Percentiles rank a stretch among this genome's conserved stretches.
These are phyloP conservation scores for Helichrysum umbraculigerum DNA, from an alignment of 129 eudicot species.

Conservation along the genomic window DNA sequence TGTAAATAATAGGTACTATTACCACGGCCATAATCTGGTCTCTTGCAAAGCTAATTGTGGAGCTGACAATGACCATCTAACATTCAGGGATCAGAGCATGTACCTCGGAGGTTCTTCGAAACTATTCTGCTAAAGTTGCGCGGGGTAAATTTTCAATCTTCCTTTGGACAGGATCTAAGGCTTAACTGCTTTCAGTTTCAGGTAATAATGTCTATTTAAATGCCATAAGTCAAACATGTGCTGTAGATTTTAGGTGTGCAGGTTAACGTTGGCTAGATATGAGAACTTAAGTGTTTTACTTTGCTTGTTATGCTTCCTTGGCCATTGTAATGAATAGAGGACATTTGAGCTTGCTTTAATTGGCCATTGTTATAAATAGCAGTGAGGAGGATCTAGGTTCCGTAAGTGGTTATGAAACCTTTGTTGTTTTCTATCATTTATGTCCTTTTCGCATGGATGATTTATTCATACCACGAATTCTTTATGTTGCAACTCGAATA, in stretches of 20 bases:
- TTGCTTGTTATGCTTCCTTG: slow-evolving; percentile 12
- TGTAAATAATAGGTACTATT: slow-evolving; percentile 6
- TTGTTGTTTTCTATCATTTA: neutral
- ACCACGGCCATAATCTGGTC: slow-evolving; percentile 33
- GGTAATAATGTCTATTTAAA: slow-evolving; percentile 24
- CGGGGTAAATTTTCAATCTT: slow-evolving; percentile 13
- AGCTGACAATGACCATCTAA: slow-evolving; percentile 27
- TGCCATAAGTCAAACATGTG: slow-evolving; percentile 13
- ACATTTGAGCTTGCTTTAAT: neutral
- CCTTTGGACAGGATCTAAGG: slow-evolving; percentile 25
- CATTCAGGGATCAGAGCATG: slow-evolving; percentile 36
- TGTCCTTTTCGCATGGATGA: neutral
- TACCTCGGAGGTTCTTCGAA: slow-evolving; percentile 15
- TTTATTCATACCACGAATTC: neutral
- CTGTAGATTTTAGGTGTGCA: slow-evolving; percentile 11
- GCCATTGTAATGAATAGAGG: slow-evolving; percentile 13
- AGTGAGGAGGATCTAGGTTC: slow-evolving; percentile 21
- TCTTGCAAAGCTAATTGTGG: slow-evolving; percentile 14
- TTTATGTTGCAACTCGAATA: neutral
- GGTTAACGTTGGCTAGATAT: slow-evolving; percentile 9
- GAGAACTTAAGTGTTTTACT: neutral
- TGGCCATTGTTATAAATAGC: slow-evolving; percentile 19
- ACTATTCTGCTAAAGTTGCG: slow-evolving; percentile 17
- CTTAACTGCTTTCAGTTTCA: slow-evolving; percentile 36
- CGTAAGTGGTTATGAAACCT: slow-evolving; percentile 10